These are phyloP conservation scores for Mycena amicta DNA, from an alignment of 768 basidiomycete genomes.

Conservation along the genomic window DNA sequence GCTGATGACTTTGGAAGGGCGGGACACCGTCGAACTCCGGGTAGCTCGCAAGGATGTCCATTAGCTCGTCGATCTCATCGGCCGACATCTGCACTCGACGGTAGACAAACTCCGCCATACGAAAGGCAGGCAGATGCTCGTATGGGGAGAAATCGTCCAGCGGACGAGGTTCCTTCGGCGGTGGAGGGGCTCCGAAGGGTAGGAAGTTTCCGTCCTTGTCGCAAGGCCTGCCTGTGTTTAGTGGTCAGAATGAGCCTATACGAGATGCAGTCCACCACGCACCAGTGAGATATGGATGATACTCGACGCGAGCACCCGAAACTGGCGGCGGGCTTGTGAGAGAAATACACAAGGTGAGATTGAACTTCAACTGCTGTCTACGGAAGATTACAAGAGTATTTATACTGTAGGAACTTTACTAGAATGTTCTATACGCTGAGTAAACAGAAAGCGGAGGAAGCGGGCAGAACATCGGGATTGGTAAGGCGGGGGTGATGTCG, in stretches of 20 bases:
- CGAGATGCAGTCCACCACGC: background rate
- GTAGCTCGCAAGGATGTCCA: conserved; percentile 1
- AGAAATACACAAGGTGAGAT: no score
- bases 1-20: conserved; percentile 22
- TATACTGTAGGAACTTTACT: no score
- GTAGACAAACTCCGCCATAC: conserved; percentile 15
- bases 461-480: no score
- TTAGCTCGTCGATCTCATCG: conserved; percentile 10
- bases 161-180: background rate
- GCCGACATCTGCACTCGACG: conserved; percentile 12
- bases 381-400: no score
- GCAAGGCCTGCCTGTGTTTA: background rate
- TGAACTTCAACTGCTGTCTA: no score
- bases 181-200: background rate
- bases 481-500: no score
- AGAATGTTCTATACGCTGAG: no score
- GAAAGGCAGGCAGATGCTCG: background rate
- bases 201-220: conserved; percentile 8
- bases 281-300: conserved; percentile 9
- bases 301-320: background rate
- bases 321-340: background rate
- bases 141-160: conserved; percentile 3
- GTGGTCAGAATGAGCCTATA: background rate
- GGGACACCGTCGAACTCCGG: conserved; percentile 3
- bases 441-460: no score